Conservation (phyloP, 192 early-diverging fungal species). For the Entrophospora sp. region DNA sequence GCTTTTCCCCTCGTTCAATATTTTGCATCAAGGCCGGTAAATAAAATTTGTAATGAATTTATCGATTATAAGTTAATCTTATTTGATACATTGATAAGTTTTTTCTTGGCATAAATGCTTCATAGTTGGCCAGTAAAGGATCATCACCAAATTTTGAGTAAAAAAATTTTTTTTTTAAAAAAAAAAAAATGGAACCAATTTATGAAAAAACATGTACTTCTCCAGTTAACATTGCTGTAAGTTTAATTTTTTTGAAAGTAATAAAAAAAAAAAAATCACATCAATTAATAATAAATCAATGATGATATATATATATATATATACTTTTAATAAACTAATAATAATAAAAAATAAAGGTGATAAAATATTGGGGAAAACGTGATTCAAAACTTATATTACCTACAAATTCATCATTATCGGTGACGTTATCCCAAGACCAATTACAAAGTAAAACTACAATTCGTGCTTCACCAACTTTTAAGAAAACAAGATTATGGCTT, state of each 20-base stretch:
- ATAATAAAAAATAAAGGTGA: too few species aligned
- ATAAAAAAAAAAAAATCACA: conserved; percentile 1
- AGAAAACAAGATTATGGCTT: conserved; percentile 83
- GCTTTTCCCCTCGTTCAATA: too few species aligned
- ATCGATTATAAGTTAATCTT: too few species aligned
- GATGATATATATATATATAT: not conserved
- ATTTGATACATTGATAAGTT: too few species aligned
- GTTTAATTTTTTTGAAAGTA: too few species aligned
- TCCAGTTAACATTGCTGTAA: conserved; percentile 98
- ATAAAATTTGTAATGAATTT: too few species aligned
- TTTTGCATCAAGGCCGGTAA: too few species aligned
- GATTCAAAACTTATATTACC: conserved; percentile 84
- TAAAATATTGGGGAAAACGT: conserved; percentile 99
- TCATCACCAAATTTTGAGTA: too few species aligned
- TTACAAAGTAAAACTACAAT: conserved; percentile 93
- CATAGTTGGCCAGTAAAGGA: too few species aligned
- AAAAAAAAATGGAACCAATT: conserved; percentile 20
- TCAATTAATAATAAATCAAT: not conserved
- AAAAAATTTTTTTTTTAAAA: not conserved
- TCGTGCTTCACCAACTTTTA: conserved; percentile 53
- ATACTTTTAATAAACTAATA: not conserved
- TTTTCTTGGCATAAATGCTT: too few species aligned
- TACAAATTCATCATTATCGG: conserved; percentile 94
- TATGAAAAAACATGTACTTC: conserved; percentile 75
- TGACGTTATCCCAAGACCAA: conserved; percentile 94